These are phyloP conservation scores for Fusarium sp. DNA, from an alignment of 2,329 filamentous ascomycete species.

Conservation along the genomic window DNA sequence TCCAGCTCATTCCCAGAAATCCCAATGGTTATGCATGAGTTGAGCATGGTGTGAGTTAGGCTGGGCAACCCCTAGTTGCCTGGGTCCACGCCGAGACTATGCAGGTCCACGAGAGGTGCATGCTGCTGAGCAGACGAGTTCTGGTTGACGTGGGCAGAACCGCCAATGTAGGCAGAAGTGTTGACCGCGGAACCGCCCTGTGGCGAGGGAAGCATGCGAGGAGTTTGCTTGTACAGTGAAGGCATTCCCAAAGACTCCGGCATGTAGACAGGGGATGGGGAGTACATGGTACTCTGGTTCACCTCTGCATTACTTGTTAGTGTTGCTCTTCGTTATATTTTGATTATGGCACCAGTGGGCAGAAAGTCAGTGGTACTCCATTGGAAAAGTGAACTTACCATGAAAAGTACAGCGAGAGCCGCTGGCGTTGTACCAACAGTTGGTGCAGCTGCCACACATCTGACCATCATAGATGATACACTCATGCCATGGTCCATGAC, in stretches of 20 bases:
- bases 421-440: slow-evolving; percentile 74
- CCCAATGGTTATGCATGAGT: slow-evolving; percentile 60
- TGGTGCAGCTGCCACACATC: slow-evolving; percentile 71
- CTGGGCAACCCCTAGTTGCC: slow-evolving; percentile 51
- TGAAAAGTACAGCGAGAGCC: slow-evolving; percentile 71
- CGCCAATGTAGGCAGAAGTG: neutral
- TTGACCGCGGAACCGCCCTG: neutral
- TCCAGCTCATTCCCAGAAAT: slow-evolving; percentile 57
- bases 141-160: neutral
- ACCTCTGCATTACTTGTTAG: slow-evolving; percentile 34
- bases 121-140: slow-evolving; percentile 29
- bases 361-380: neutral
- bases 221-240: neutral
- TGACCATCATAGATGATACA: slow-evolving; percentile 71
- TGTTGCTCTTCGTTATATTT: neutral
- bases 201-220: neutral
- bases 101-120: slow-evolving; percentile 37
- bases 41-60: slow-evolving; percentile 41
- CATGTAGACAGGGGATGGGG: slow-evolving; percentile 10
- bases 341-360: neutral
- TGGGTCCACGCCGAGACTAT: slow-evolving; percentile 48
- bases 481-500: slow-evolving; percentile 68
- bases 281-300: slow-evolving; percentile 36
- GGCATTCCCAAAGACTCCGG: slow-evolving; percentile 16
- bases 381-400: slow-evolving; percentile 56